phyloP scores from a whole-genome alignment of 139 green algal genomes.

The Pseudopediastrum boryanum region DNA sequence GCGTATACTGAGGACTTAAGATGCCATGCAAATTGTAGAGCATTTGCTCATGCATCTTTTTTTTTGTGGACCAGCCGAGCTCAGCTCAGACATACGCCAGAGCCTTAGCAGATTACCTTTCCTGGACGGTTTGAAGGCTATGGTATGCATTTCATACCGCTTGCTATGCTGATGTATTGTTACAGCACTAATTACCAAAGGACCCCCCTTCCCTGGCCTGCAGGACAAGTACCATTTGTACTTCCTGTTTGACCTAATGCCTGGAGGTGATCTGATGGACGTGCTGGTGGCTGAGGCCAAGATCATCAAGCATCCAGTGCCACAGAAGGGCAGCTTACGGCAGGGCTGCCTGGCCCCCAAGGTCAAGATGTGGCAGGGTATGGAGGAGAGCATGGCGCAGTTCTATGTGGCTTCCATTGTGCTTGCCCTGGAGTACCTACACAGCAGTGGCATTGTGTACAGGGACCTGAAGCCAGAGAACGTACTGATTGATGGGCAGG shows the following conservation, averaged over 20 bases:
- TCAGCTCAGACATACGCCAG: too few relatives aligned
- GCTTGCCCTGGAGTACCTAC: conserved; percentile 93
- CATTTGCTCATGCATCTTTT: too few relatives aligned
- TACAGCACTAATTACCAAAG: too few relatives aligned
- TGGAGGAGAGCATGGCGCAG: conserved; percentile 76
- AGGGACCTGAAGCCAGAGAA: conserved; percentile 98
- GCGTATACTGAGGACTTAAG: too few relatives aligned
- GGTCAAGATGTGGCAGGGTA: conserved; percentile 78
- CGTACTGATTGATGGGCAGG: conserved; percentile 86
- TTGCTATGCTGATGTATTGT: too few relatives aligned
- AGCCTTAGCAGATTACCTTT: too few relatives aligned
- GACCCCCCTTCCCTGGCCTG: background rate
- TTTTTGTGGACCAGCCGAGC: too few relatives aligned
- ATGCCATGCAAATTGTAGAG: too few relatives aligned
- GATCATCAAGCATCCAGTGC: conserved; percentile 70
- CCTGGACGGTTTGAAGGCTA: too few relatives aligned
- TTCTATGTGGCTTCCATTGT: conserved; percentile 92
- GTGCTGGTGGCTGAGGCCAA: conserved; percentile 89
- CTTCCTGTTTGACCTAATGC: conserved; percentile 94
- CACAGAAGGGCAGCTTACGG: conserved; percentile 47
- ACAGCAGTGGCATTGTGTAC: conserved; percentile 87
- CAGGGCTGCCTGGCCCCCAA: conserved; percentile 64
- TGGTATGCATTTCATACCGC: too few relatives aligned
- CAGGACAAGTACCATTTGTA: conserved; percentile 91
- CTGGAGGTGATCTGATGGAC: conserved; percentile 96